Percentiles rank a stretch among this genome's conserved stretches.
Conservation (phyloP, 805 yeast species). For the Barnettozyma wickerhamii region DNA sequence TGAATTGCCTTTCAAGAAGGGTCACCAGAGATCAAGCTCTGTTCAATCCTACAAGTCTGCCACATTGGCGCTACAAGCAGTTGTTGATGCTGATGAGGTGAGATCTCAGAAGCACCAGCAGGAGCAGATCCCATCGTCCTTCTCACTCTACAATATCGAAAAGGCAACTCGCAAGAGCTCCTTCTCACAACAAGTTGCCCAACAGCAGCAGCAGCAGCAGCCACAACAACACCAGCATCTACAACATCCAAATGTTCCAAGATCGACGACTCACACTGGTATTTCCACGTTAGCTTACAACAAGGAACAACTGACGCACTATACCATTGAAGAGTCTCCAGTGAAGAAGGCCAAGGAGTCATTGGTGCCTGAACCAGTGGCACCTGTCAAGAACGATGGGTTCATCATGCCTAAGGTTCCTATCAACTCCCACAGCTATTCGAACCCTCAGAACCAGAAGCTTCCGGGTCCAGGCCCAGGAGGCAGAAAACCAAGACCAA, state of each 20-base stretch:
- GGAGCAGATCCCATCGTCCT: slow-evolving; percentile 12
- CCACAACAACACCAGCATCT: slow-evolving; percentile 9
- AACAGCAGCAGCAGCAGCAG: slow-evolving; percentile 9
- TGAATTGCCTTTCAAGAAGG: slow-evolving; percentile 16
- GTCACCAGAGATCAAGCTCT: slow-evolving; percentile 36
- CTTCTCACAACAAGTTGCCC: slow-evolving; percentile 10
- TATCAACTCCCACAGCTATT: slow-evolving; percentile 13
- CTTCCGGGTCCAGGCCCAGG: slow-evolving; percentile 29
- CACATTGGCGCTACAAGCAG: slow-evolving; percentile 66
- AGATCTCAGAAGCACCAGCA: slow-evolving; percentile 14
- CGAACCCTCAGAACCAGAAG: slow-evolving; percentile 18
- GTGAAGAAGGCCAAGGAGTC: slow-evolving; percentile 12
- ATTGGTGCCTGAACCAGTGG: not conserved
- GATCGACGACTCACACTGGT: slow-evolving; percentile 34
- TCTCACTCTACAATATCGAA: slow-evolving; percentile 21
- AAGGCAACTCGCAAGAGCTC: slow-evolving; percentile 12
- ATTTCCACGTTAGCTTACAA: slow-evolving; percentile 13
- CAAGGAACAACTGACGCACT: slow-evolving; percentile 12
- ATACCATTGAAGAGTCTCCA: slow-evolving; percentile 24
- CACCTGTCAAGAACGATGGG: not conserved
- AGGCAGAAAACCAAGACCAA: slow-evolving; percentile 70
- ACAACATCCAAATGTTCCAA: slow-evolving; percentile 23
- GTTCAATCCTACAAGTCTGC: slow-evolving; percentile 48
- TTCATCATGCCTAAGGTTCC: slow-evolving; percentile 25
- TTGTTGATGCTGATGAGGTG: slow-evolving; percentile 56